Evolutionary conservation across 306 rosid genomes (phyloP).

Genomic region (Sicyos edulis): DNA sequence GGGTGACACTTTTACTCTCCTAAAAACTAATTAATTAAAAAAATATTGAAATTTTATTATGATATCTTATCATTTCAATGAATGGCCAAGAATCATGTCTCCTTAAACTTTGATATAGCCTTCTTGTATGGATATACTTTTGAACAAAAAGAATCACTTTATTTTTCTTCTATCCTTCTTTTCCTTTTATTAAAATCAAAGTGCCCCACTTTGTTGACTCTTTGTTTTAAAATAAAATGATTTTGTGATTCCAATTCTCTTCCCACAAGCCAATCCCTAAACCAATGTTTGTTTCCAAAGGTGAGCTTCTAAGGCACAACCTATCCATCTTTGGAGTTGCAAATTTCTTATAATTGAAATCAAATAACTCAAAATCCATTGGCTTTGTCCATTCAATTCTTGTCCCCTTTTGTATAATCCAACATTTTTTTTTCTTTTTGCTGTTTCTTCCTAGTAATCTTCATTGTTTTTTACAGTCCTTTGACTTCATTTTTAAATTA

Average conservation of each 20-base stretch:
- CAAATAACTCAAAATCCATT: neutral
- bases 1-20: too few relatives aligned
- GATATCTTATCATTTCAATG: neutral
- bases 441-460: neutral
- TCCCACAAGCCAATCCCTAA: constrained; percentile 11
- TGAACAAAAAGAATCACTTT: constrained; percentile 2
- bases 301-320: too few relatives aligned
- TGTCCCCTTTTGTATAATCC: neutral
- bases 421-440: neutral
- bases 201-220: constrained; percentile 11
- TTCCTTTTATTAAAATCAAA: neutral
- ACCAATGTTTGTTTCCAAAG: neutral
- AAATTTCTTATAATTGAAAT: neutral
- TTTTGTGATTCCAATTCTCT: constrained; percentile 13
- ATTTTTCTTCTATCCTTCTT: constrained; percentile 4
- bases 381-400: neutral
- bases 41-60: neutral
- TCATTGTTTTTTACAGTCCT: neutral
- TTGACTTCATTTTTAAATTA: neutral
- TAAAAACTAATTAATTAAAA: neutral
- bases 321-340: neutral
- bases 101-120: neutral
- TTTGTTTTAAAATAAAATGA: neutral
- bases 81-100: neutral
- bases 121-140: constrained; percentile 6